phyloP scores from a whole-genome alignment of 805 yeast genomes.

The Starmerella stellata region DNA sequence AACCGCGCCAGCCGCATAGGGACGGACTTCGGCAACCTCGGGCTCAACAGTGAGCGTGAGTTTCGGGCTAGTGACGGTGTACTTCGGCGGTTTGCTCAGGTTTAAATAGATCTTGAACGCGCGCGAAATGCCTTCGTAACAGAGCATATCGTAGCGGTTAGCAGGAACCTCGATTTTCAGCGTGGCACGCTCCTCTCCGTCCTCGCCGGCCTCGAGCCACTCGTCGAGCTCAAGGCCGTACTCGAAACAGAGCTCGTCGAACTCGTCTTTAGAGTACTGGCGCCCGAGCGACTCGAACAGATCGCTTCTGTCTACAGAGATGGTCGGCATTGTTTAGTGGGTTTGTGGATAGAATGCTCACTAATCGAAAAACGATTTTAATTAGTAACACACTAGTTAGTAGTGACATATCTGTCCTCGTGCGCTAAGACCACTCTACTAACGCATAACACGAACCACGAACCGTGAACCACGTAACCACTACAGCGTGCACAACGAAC shows the following conservation, averaged over 20 bases:
- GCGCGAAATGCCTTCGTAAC: slow-evolving; percentile 95
- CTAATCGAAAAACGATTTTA: too few species aligned
- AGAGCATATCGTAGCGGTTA: slow-evolving; percentile 91
- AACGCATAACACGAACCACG: too few species aligned
- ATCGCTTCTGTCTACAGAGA: slow-evolving; percentile 87
- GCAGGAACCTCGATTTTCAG: slow-evolving; percentile 95
- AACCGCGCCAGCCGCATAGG: slow-evolving; percentile 89
- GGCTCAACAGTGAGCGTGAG: slow-evolving; percentile 52
- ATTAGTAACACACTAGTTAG: too few species aligned
- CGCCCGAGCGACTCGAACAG: slow-evolving; percentile 60
- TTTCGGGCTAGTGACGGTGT: slow-evolving; percentile 39
- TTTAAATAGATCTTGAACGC: slow-evolving; percentile 84
- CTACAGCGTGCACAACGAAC: too few species aligned
- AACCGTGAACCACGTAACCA: too few species aligned
- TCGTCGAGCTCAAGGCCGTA: slow-evolving; percentile 96
- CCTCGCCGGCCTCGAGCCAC: slow-evolving; percentile 45
- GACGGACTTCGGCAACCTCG: slow-evolving; percentile 61
- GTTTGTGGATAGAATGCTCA: too few species aligned
- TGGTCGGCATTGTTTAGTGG: slow-evolving; percentile 82
- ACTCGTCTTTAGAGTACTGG: slow-evolving; percentile 57
- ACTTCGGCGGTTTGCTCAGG: slow-evolving; percentile 42
- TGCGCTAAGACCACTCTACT: too few species aligned
- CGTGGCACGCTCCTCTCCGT: slow-evolving; percentile 86
- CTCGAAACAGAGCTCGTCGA: slow-evolving; percentile 92
- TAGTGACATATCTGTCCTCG: too few species aligned